Evolutionary conservation across 345 rosid genomes (phyloP), one percentile per base, ranked within the genome.

Genomic region (Pugionium dolabratum): DNA sequence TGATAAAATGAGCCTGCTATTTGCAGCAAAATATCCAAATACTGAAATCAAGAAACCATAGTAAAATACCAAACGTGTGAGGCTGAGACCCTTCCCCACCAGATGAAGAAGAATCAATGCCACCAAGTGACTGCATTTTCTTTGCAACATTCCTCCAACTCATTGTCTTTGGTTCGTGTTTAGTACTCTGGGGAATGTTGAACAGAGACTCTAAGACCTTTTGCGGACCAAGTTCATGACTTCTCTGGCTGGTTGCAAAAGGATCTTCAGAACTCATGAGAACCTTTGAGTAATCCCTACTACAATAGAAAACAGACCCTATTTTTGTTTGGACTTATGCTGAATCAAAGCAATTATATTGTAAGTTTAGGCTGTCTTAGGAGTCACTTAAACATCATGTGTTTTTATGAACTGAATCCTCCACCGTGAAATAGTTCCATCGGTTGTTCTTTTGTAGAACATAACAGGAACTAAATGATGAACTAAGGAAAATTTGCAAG

Each of bases 91-190:
- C 81, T 68, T 71, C 71, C 56, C 69, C 77, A 64, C 67, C 71
- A 77, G 87, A 77, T 27, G 72, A 63, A 74, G 66, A 62, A 68
- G 65, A 62, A 79, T 83, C 85, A 72, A 75, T 39, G 67, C 63
- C 80, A 61, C 63, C 80, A 61, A 92, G 79, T 18, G 82, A 77
- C 72, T 81, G 87, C 90, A 90, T 71, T 79, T 93, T 90, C 81
- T 84, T 93, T 43, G 82, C 90, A 52, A 90, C 83, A 56, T 84
- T 81, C 80, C 83, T 85, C 98, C 98, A 93, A 76, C 79, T 82
- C 97, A 90, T 86, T 36, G 87, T 77, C 72, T 74, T 68, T 51
- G 90, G 84, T 78, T 88, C 94, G 29, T 75, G 83, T 69, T 85
- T 84, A 62, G 85, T 52, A 75, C 84, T 86, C 79, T 66, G 78